Evolutionary conservation across 2,329 filamentous ascomycete species (phyloP).

Genomic region (Aureobasidium sp.): DNA sequence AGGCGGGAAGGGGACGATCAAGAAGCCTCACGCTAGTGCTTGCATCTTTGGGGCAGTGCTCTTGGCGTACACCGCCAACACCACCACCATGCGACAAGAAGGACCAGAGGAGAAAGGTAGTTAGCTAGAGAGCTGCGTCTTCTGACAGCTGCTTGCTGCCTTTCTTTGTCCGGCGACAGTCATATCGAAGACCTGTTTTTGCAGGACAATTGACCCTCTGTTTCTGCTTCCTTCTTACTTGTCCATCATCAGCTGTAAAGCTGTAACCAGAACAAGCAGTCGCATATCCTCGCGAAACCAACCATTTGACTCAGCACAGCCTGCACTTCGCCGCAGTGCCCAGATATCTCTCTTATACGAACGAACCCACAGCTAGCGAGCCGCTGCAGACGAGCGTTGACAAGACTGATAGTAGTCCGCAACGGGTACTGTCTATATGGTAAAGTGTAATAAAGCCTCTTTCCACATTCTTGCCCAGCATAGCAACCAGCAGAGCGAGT

Average conservation of each 20-base stretch:
- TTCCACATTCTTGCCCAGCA: background rate
- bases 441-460: conserved; percentile 11
- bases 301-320: conserved; percentile 7
- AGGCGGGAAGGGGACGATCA: background rate
- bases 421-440: conserved; percentile 2
- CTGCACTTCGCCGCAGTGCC: background rate
- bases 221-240: background rate
- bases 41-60: conserved; percentile 4
- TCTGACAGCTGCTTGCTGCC: background rate
- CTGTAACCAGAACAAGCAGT: background rate
- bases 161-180: background rate
- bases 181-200: background rate
- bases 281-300: background rate
- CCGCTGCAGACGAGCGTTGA: background rate
- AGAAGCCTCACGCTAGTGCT: background rate
- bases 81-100: background rate
- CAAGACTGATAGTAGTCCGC: background rate
- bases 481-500: conserved; percentile 1
- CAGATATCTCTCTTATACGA: background rate
- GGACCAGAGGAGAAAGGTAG: background rate
- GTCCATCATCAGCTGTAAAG: background rate
- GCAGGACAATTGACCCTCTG: background rate
- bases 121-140: background rate
- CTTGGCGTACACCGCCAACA: background rate
- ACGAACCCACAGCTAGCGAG: background rate